phyloP scores from a whole-genome alignment of 2,329 filamentous ascomycete species.

The Neofusicoccum kwambonambiense region DNA sequence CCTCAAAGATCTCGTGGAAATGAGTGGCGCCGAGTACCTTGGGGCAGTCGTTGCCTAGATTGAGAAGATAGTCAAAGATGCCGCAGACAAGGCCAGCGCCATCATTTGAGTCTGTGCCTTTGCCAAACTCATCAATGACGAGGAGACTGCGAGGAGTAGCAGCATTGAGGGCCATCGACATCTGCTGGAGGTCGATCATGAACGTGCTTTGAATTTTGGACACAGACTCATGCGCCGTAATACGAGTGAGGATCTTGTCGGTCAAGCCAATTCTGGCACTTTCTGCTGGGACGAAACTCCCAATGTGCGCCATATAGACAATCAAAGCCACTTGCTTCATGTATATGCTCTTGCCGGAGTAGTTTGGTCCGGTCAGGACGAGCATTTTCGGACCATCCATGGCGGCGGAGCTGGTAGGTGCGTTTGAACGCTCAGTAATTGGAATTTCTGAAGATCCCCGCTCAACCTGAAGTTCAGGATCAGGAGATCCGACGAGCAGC shows the following conservation, averaged over 20 bases:
- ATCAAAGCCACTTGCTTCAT: slow-evolving; percentile 90
- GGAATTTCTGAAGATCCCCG: slow-evolving; percentile 5
- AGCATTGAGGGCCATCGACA: slow-evolving; percentile 71
- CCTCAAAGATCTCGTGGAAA: slow-evolving; percentile 73
- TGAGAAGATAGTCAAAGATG: slow-evolving; percentile 58
- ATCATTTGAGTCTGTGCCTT: slow-evolving; percentile 64
- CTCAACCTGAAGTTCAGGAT: slow-evolving; percentile 26
- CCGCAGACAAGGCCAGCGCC: slow-evolving; percentile 64
- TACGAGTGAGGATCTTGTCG: slow-evolving; percentile 86
- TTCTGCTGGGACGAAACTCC: slow-evolving; percentile 81
- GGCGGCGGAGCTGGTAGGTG: not conserved
- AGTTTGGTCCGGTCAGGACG: slow-evolving; percentile 88
- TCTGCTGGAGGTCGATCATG: slow-evolving; percentile 84
- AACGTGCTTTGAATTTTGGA: slow-evolving; percentile 66
- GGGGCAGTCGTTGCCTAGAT: slow-evolving; percentile 49
- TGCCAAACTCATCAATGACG: slow-evolving; percentile 89
- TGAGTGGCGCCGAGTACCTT: slow-evolving; percentile 64
- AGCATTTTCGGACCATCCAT: slow-evolving; percentile 62
- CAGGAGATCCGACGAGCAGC: slow-evolving; percentile 54
- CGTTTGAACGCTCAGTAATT: not conserved
- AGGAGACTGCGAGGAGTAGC: slow-evolving; percentile 76
- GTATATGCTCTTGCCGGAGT: slow-evolving; percentile 95
- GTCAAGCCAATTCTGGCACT: slow-evolving; percentile 78
- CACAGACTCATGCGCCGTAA: slow-evolving; percentile 71
- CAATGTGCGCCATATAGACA: slow-evolving; percentile 88